A percentile compares a stretch with the other conserved stretches of the same genome.
These are phyloP conservation scores for Beauveria asiatica DNA, from an alignment of 2,329 filamentous ascomycete species.

Conservation along the genomic window DNA sequence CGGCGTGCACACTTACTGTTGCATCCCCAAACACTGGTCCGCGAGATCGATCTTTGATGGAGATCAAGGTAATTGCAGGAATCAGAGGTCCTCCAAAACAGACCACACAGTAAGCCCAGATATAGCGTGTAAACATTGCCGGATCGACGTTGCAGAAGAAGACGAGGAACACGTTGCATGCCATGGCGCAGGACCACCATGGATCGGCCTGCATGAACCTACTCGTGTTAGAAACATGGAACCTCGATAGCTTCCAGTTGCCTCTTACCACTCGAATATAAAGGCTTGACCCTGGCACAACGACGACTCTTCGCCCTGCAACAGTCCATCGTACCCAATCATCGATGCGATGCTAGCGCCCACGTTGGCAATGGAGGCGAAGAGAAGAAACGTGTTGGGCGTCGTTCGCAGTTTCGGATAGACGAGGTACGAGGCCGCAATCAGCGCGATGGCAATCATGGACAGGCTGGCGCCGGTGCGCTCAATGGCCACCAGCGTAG, in stretches of 20 bases:
- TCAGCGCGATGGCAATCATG: conserved; percentile 39
- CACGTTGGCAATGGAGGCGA: conserved; percentile 32
- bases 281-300: conserved; percentile 56
- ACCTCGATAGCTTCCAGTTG: not conserved
- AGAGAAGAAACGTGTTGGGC: conserved; percentile 42
- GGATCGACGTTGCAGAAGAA: conserved; percentile 50
- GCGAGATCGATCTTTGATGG: conserved; percentile 35
- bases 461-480: conserved; percentile 46
- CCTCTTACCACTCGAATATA: conserved; percentile 55
- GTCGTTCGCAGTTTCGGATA: conserved; percentile 47
- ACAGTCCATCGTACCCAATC: conserved; percentile 59
- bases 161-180: conserved; percentile 67
- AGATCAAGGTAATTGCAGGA: conserved; percentile 57
- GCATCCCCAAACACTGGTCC: conserved; percentile 46
- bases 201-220: conserved; percentile 73
- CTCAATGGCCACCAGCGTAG: conserved; percentile 42
- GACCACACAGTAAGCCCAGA: conserved; percentile 58
- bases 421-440: conserved; percentile 39
- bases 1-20: conserved; percentile 34
- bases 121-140: conserved; percentile 58
- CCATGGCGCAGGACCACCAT: conserved; percentile 74
- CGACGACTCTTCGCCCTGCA: conserved; percentile 40
- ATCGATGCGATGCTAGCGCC: conserved; percentile 57
- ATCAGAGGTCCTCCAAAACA: conserved; percentile 66
- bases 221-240: not conserved